Evolutionary conservation across 2,329 filamentous ascomycete genomes (phyloP), one percentile per base, ranked within the genome.

Genomic region (Pseudophaeomoniella oleicola): DNA sequence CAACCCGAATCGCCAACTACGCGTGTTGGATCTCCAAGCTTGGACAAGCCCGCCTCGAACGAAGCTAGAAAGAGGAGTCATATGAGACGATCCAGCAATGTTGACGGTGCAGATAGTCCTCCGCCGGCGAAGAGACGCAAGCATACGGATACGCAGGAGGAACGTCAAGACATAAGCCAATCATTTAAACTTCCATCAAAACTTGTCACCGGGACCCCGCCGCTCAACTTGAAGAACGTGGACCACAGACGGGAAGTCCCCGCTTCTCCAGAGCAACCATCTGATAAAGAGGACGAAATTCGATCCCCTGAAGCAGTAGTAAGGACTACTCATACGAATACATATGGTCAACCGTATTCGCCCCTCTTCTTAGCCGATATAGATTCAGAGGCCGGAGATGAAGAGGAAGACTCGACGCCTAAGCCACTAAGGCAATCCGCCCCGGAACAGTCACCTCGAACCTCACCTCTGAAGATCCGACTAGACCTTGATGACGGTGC

Each of bases 1-100:
- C 40, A 40, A 30, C 46, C 45, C 17, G 40, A 47, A 19, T 44
- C 40, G 27, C 42, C 46, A 11, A 40, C 37, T 13, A 22, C 35
- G 19, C 36, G 19, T 19, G n/a, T 9, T 9, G 34, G 37, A 36
- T 30, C 22, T 30, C 22, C 6, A n/a, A 27, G n/a, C 22, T n/a
- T 9, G 9, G 22, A 27, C 9, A 27, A 27, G 22, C 44, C 42
- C n/a, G 40, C 36, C 16, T 36, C 41, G 14, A 45, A 45, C 29
- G 38, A 42, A 16, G 37, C 41, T 9, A 39, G 40, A 31, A 45
- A 47, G 19, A 18, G 43, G 34, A 42, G 35, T 32, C 31, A 35
- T 19, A 41, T 38, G n/a, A 30, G n/a, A n/a, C 22, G 6, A 27
- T 9, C 22, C 6, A 27, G n/a, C 22, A 27, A 6, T 27, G 22